Percentiles rank a stretch among this genome's conserved stretches.
These are phyloP conservation scores for Talaromyces amestolkiae DNA, from an alignment of 2,329 filamentous ascomycete species.

Conservation along the genomic window DNA sequence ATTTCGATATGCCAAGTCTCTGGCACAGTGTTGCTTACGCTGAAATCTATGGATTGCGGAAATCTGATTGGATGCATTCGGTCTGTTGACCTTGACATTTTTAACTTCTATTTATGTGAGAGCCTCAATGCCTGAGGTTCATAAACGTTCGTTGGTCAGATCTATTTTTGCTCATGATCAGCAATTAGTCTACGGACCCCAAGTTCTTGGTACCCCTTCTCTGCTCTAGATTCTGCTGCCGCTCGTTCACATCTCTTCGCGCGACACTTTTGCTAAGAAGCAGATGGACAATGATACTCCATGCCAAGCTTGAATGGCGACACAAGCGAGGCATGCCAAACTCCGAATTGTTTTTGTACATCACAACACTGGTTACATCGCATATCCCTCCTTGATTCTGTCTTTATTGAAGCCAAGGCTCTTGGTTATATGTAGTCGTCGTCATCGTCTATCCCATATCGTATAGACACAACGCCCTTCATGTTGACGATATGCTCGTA, in stretches of 20 bases:
- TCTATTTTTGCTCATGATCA: conserved; percentile 6
- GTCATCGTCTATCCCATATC: neutral
- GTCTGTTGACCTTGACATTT: neutral
- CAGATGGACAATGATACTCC: neutral
- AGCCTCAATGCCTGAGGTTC: neutral
- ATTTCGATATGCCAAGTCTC: neutral
- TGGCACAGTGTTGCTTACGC: neutral
- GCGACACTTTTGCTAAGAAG: neutral
- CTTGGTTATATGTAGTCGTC: neutral
- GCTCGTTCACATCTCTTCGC: neutral
- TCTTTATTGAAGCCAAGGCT: neutral
- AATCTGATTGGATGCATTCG: neutral
- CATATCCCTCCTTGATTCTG: neutral
- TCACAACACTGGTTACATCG: neutral
- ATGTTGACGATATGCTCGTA: neutral
- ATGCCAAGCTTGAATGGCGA: neutral
- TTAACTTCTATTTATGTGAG: neutral
- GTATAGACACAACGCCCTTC: neutral
- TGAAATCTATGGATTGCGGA: neutral
- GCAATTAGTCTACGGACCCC: neutral
- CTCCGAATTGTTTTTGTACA: conserved; percentile 5
- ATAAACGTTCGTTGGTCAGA: neutral
- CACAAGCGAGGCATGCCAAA: neutral
- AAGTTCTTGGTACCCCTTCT: neutral
- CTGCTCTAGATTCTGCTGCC: no score